phyloP scores from a whole-genome alignment of 495 filamentous ascomycete genomes.

The Lasiosphaeria ovina region DNA sequence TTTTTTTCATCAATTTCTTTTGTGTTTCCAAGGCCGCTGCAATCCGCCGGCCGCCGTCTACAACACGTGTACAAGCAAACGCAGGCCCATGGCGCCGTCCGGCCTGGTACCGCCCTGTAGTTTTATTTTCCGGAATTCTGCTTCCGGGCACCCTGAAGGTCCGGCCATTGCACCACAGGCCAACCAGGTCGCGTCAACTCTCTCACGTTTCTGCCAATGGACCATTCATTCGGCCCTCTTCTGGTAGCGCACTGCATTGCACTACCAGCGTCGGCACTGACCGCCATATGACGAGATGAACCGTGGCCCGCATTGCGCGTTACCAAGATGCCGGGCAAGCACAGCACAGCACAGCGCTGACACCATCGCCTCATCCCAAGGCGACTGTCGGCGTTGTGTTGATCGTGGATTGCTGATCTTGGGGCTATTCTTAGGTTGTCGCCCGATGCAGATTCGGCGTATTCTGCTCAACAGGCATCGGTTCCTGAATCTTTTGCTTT shows the following conservation, averaged over 20 bases:
- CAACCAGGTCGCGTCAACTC: constrained; percentile 24
- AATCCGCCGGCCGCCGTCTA: constrained; percentile 11
- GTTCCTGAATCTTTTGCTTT: too few species aligned
- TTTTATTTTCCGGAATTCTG: constrained; percentile 4
- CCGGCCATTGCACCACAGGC: constrained; percentile 19
- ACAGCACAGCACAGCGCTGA: background rate
- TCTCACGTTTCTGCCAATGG: background rate
- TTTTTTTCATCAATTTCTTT: constrained; percentile 3
- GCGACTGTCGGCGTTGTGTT: too few species aligned
- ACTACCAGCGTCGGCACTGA: background rate
- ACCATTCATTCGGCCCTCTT: constrained; percentile 11
- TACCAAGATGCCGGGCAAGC: background rate
- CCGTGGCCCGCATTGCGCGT: background rate
- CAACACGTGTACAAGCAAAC: too few species aligned
- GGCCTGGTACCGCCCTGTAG: constrained; percentile 6
- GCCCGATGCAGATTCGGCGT: too few species aligned
- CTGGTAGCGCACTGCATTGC: background rate
- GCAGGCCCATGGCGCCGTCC: too few species aligned
- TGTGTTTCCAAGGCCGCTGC: constrained; percentile 17
- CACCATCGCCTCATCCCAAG: too few species aligned
- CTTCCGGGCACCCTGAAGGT: background rate
- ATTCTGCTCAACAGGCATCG: too few species aligned
- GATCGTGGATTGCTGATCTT: too few species aligned
- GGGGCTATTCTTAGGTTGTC: too few species aligned
- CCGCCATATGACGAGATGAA: constrained; percentile 2